Evolutionary conservation across 1,284 basidiomycete genomes (phyloP).

Genomic region (Hypsizygus ulmarius): DNA sequence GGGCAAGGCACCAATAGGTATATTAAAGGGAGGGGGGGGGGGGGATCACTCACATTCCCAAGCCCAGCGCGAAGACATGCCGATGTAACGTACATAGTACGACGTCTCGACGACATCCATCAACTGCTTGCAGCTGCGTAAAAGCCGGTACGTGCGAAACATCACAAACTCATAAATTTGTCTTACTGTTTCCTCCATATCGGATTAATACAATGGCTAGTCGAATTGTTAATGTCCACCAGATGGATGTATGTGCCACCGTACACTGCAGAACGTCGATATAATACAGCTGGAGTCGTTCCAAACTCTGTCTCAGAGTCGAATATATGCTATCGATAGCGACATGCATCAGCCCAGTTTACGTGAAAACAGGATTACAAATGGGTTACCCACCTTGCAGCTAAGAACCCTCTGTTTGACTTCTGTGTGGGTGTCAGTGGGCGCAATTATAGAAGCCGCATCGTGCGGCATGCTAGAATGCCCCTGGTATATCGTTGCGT

Average conservation of each 20-base stretch:
- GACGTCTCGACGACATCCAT: constrained; percentile 61
- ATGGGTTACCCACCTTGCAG: constrained; percentile 37
- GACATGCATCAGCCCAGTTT: neutral
- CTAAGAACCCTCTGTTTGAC: constrained; percentile 55
- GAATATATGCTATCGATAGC: constrained; percentile 55
- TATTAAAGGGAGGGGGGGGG: too few species aligned
- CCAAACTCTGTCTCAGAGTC: constrained; percentile 59
- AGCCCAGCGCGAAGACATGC: constrained; percentile 53
- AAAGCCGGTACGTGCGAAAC: neutral
- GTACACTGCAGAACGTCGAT: constrained; percentile 65
- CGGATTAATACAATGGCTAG: constrained; percentile 57
- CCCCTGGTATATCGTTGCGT: constrained; percentile 24
- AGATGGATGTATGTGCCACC: neutral
- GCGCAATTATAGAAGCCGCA: constrained; percentile 14
- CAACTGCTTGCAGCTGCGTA: constrained; percentile 60
- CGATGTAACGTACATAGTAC: constrained; percentile 65
- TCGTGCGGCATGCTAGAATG: constrained; percentile 35
- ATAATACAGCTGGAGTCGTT: constrained; percentile 67
- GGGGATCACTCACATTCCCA: constrained; percentile 38
- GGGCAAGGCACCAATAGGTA: too few species aligned
- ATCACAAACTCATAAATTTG: neutral
- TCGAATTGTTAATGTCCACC: constrained; percentile 1
- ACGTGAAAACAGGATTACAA: neutral
- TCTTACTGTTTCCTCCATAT: constrained; percentile 51
- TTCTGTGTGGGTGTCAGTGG: constrained; percentile 46